These are phyloP conservation scores for Jasminum sambac DNA, from an alignment of 257 asterid genomes.

Conservation along the genomic window DNA sequence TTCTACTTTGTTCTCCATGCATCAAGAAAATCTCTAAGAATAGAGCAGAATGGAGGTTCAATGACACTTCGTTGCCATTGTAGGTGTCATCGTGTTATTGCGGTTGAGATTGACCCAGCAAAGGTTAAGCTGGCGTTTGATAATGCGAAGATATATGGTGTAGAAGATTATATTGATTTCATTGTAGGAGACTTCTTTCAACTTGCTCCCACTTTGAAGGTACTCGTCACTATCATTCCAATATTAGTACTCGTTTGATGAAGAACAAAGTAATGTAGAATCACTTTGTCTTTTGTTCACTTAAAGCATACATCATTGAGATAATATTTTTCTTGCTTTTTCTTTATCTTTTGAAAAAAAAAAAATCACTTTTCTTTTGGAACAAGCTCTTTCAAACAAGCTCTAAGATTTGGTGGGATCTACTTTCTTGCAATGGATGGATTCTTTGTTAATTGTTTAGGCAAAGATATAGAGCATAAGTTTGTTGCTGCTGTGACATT, in stretches of 20 bases:
- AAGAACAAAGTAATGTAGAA: no score
- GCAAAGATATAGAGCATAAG: not conserved
- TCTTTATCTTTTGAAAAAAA: no score
- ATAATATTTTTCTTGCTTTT: no score
- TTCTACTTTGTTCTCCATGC: not conserved
- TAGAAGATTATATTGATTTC: constrained; percentile 74
- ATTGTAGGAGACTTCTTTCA: constrained; percentile 82
- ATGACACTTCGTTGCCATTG: constrained; percentile 21
- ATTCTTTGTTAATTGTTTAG: not conserved
- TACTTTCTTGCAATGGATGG: not conserved
- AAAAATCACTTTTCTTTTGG: no score
- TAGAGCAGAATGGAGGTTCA: not conserved
- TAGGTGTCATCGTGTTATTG: constrained; percentile 73
- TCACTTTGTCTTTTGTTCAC: no score
- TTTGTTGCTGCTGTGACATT: constrained; percentile 1
- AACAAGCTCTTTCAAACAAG: no score
- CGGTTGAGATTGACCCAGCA: constrained; percentile 79
- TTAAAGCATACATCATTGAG: no score
- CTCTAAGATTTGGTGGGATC: not conserved
- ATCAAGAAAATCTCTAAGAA: not conserved
- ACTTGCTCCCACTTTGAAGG: constrained; percentile 80
- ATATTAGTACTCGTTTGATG: not conserved
- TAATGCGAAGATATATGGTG: constrained; percentile 87
- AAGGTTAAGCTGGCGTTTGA: constrained; percentile 58
- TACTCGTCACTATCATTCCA: constrained; percentile 19